Base-by-base conservation (phyloP, 2,329 filamentous ascomycete species). In the Botrytis porri region DNA sequence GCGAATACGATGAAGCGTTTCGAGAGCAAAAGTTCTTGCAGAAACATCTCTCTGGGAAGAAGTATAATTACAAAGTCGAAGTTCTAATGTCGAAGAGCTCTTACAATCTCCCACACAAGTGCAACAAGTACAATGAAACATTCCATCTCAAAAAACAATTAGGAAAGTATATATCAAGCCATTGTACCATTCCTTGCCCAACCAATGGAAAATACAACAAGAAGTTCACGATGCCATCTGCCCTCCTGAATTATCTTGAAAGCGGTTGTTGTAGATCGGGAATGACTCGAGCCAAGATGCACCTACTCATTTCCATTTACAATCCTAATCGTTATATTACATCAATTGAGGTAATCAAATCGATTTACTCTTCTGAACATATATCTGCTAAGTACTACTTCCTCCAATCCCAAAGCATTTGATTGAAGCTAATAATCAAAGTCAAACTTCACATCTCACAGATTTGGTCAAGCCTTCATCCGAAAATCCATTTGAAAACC, bases 201-300 rank as follows among this genome's bases (percentile, higher is more conserved):
- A 54, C 48, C 35, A 59, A 59, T 20, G n/a, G 41, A 48, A 65
- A n/a, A 16, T 65, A 37, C 62, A 65, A 65, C 32, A 60, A 60
- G 62, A 73, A 74, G 60, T 75, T 75, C 57, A 64, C 63, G 48
- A 69, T 48, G 25, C 74, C 73, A 63, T 75, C 74, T 22, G 74
- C 66, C 29, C 74, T 73, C 18, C 25, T 75, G 48, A 71, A 69
- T 43, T 70, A 75, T 73, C 71, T 75, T 43, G 74, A 76, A 63
- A 75, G 74, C 64, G 70, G 74, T 32, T 43, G 51, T 39, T 75
- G 73, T 71, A 57, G 39, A 25, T 75, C 73, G 41, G 70, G 74
- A 41, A 73, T 75, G 70, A 74, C 70, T 29, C 66, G 71, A 67
- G 57, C 39, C 61, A 75, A 75, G 48, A 60, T 75, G 54, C 63